Conservation (phyloP, 2,329 filamentous ascomycete genomes). For the Sclerotinia spermophila region DNA sequence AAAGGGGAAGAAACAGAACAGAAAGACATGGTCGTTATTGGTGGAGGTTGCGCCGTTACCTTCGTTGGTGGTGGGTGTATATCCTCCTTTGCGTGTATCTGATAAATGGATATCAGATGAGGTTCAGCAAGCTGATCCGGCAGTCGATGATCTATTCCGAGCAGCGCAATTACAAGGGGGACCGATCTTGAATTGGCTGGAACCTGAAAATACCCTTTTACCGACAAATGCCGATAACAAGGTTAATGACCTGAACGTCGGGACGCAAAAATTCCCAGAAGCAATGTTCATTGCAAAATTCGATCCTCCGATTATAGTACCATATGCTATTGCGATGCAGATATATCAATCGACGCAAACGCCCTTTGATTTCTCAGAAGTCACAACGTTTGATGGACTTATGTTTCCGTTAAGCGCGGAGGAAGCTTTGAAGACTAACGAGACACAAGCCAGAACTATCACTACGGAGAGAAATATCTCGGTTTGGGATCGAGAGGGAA, state of each 20-base stretch:
- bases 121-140: conserved; percentile 55
- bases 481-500: conserved; percentile 37
- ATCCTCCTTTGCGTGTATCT: conserved; percentile 65
- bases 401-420: conserved; percentile 47
- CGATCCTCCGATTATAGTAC: conserved; percentile 69
- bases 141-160: conserved; percentile 43
- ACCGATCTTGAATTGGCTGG: conserved; percentile 63
- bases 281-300: conserved; percentile 73
- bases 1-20: conserved; percentile 34
- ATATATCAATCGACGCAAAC: conserved; percentile 57
- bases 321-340: conserved; percentile 59
- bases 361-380: conserved; percentile 54
- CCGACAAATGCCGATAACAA: conserved; percentile 42
- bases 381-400: conserved; percentile 47
- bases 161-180: conserved; percentile 34
- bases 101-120: conserved; percentile 68
- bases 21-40: conserved; percentile 61
- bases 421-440: conserved; percentile 50
- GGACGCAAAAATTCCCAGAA: conserved; percentile 60
- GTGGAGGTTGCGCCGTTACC: conserved; percentile 59
- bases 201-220: conserved; percentile 63
- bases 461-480: conserved; percentile 47
- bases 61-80: conserved; percentile 37
- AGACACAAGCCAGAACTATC: conserved; percentile 50
- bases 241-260: conserved; percentile 52